phyloP scores from a whole-genome alignment of 345 rosid genomes.

The Schrenkiella parvula region DNA sequence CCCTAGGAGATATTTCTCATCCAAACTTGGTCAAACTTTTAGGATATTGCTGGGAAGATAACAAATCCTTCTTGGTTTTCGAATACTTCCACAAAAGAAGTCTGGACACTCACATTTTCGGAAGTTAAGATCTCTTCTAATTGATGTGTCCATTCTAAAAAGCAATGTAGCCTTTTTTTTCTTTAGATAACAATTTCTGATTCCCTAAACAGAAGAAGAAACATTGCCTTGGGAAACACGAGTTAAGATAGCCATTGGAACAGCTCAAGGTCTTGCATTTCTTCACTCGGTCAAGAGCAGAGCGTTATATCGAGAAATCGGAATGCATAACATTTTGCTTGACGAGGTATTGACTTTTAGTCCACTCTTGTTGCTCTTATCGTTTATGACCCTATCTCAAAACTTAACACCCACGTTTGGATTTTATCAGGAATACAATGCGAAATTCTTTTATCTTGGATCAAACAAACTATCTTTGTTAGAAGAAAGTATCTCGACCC shows the following conservation, averaged over 20 bases:
- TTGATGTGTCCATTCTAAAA: background rate
- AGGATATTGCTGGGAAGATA: constrained; percentile 14
- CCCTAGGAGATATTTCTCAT: constrained; percentile 5
- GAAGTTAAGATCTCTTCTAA: constrained; percentile 14
- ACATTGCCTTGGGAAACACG: constrained; percentile 10
- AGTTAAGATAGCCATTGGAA: constrained; percentile 23
- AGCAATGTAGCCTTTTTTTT: background rate
- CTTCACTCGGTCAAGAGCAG: constrained; percentile 1
- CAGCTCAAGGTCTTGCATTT: constrained; percentile 14
- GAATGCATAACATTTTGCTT: constrained; percentile 4
- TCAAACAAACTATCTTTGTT: constrained; percentile 7
- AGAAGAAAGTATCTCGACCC: background rate
- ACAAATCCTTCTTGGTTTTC: background rate
- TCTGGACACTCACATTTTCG: constrained; percentile 4
- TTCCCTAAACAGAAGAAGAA: constrained; percentile 6
- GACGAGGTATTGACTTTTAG: constrained; percentile 16
- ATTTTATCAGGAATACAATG: constrained; percentile 4
- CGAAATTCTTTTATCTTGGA: constrained; percentile 12
- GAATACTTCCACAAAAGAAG: constrained; percentile 3
- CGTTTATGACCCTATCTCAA: background rate
- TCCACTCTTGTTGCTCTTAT: background rate
- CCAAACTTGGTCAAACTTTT: constrained; percentile 1
- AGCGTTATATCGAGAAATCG: background rate
- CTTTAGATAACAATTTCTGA: background rate
- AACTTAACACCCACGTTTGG: background rate